Evolutionary conservation across 495 filamentous ascomycete species (phyloP).

Genomic region (Talaromyces proteolyticus): DNA sequence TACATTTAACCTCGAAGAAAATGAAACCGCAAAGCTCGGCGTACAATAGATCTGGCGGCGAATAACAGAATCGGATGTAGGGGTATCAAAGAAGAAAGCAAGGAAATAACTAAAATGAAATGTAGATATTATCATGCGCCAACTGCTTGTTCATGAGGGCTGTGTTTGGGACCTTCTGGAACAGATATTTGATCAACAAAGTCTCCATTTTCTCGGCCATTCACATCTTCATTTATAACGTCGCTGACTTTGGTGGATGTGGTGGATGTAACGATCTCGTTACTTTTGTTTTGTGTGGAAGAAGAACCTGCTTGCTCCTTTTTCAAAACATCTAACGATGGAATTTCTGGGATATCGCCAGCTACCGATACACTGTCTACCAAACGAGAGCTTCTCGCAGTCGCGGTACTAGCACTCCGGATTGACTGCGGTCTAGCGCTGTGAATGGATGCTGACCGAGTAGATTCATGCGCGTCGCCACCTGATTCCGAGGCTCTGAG

Average conservation of each 20-base stretch:
- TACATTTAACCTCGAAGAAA: background rate
- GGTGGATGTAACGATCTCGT: background rate
- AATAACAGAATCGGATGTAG: background rate
- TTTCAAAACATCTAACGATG: slow-evolving; percentile 1
- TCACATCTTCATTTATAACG: background rate
- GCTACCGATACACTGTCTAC: slow-evolving; percentile 14
- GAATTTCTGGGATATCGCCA: slow-evolving; percentile 6
- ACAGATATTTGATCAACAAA: slow-evolving; percentile 13
- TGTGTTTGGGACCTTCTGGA: slow-evolving; percentile 18
- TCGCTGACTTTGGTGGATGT: background rate
- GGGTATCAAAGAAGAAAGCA: slow-evolving; percentile 7
- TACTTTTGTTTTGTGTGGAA: background rate
- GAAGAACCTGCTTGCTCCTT: background rate
- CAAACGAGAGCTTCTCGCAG: slow-evolving; percentile 22
- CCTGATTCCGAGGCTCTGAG: slow-evolving; percentile 32
- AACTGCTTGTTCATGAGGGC: slow-evolving; percentile 20
- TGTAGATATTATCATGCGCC: slow-evolving; percentile 13
- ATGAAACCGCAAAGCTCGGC: background rate
- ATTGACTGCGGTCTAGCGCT: slow-evolving; percentile 27
- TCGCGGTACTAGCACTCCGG: slow-evolving; percentile 32
- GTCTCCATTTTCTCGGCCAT: slow-evolving; percentile 1
- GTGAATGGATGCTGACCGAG: slow-evolving; percentile 18
- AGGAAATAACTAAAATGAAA: background rate
- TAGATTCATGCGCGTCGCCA: slow-evolving; percentile 25
- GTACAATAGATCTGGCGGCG: background rate